Evolutionary conservation across 192 early-diverging fungal genomes (phyloP).

Genomic region (Backusella psychrophila): DNA sequence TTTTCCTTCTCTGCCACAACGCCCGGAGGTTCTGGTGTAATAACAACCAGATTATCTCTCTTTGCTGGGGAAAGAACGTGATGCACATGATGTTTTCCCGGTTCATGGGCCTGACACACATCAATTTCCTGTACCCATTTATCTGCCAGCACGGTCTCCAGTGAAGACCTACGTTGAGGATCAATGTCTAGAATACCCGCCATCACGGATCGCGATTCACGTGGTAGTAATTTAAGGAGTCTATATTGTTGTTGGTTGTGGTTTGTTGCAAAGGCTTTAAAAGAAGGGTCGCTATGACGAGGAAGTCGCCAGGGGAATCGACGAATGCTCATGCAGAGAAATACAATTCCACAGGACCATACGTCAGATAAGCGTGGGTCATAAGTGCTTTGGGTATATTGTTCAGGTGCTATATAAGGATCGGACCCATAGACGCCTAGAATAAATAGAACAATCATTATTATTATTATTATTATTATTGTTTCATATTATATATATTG

Average conservation of each 20-base stretch:
- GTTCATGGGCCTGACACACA: constrained; percentile 40
- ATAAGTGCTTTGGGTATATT: constrained; percentile 66
- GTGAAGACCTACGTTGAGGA: constrained; percentile 50
- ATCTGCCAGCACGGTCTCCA: constrained; percentile 68
- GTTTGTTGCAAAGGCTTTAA: constrained; percentile 48
- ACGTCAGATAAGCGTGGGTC: constrained; percentile 83
- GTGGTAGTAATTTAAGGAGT: constrained; percentile 59
- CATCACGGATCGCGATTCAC: constrained; percentile 60
- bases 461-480: not conserved
- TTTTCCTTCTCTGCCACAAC: constrained; percentile 39
- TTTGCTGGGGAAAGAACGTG: constrained; percentile 21
- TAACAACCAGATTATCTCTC: constrained; percentile 26
- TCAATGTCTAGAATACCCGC: constrained; percentile 65
- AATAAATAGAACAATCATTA: constrained; percentile 39
- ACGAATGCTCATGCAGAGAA: constrained; percentile 68
- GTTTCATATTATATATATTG: not conserved
- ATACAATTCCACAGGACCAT: constrained; percentile 90
- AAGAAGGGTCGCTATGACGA: constrained; percentile 53
- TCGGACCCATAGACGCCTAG: constrained; percentile 83
- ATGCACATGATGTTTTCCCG: constrained; percentile 32
- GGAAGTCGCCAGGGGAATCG: constrained; percentile 70
- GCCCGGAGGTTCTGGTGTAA: constrained; percentile 32
- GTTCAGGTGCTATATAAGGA: constrained; percentile 95
- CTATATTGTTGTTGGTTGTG: constrained; percentile 46
- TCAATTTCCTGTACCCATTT: constrained; percentile 74